Evolutionary conservation across 1,139 yeast genomes (phyloP), one percentile per base, ranked within the genome.

Genomic region (Saccharomyces hybrid): DNA sequence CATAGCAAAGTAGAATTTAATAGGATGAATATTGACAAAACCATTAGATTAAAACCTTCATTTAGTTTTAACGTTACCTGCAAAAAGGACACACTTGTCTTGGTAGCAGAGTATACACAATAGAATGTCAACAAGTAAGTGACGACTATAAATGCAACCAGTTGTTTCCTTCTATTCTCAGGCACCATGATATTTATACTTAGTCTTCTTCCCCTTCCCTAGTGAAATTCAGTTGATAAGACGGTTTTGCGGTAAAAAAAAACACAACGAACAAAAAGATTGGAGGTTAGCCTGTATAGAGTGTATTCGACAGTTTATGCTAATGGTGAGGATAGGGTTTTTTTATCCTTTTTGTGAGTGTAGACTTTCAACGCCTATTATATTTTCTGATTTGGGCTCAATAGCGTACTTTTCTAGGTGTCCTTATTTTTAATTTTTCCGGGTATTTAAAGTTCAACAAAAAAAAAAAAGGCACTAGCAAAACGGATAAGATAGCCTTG

Each of bases 21-120:
- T 2, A 70, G 53, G 6, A 65, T 48, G 63, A 72, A 71, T 31
- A 68, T 65, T 8, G 66, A 66, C 50, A 71, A 52, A 2, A 78
- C 70, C 19, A 77, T 60, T 46, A 75, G 62, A 52, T 74, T 72
- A 34, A 74, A 66, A 16, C 78, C 78, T 57, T 75, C 75, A 11
- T 79, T 68, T 16, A 80, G 64, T 24, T 75, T 74, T 21, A 78
- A 71, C 3, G 64, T 52, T 2, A 62, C 60, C 42, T 63, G 64
- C 42, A 65, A 50, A 48, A 58, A 63, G 32, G 67, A 62, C 11
- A 55, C 49, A 21, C 65, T 62, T 24, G 61, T 55, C 29, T 48
- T 49, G n/a, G 57, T 54, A 16, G 64, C 60, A 14, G 26, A 29
- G n/a, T 38, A 16, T 26, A 52, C 48, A 21, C 50, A 44, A 31